Evolutionary conservation across 768 basidiomycete species (phyloP), one percentile per base, ranked within the genome.

Genomic region (Pisolithus orientalis): DNA sequence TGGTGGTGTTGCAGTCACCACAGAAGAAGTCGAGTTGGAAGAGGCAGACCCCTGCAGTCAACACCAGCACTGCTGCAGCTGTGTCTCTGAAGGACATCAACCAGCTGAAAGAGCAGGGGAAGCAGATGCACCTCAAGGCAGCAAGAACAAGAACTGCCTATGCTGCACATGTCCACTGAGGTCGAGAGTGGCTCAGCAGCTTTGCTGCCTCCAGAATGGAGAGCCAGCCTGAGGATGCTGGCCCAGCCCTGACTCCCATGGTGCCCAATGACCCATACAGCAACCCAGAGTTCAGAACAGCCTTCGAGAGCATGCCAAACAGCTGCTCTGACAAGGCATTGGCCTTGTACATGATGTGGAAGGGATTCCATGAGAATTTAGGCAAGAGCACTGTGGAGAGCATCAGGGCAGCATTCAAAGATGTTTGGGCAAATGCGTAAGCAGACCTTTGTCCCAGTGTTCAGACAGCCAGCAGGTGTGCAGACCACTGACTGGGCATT

Each of bases 231-330:
- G 21, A 38, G 37, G 37, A 38, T 8, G 16, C 16, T 38, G 8
- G 37, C 8, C 8, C 8, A 38, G 37, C 16, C 9, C 37, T 38
- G 37, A 8, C 16, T 16, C 6, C 8, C 27, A 49, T 29, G 47
- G 34, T 10, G 32, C 17, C 14, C 21, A 2, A 21, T 2, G 21
- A 21, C 21, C 21, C 21, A 2, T 21, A 21, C n/a, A 62, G 66
- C 53, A 56, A 52, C 1, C 53, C 58, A 17, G 28, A 59, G 4
- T 53, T 70, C 5, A 62, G 27, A 24, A 55, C 51, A 14, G 66
- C 71, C n/a, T 66, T 72, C 29, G 53, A 65, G 13, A 47, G 51
- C 1, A 53, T 55, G 2, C 71, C 69, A 3, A 68, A 67, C 52
- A 47, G 51, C 27, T 60, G 57, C 34, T 70, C 68, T 3, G 60